These are phyloP conservation scores for Xylariales sp. DNA, from an alignment of 2,329 filamentous ascomycete genomes.

Conservation along the genomic window DNA sequence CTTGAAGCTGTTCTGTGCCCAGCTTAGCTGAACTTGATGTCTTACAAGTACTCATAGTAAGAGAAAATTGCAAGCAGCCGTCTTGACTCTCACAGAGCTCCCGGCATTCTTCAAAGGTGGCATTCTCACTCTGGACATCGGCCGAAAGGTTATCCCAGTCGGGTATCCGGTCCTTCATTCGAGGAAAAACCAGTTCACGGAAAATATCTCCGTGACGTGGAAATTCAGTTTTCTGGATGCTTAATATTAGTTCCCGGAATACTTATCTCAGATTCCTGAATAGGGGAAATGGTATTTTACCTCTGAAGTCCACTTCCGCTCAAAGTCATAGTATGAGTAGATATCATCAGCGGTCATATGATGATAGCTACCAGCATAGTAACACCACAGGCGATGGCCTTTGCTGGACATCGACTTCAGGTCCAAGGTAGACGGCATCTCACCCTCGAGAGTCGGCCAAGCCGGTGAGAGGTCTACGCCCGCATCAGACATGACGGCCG, in stretches of 20 bases:
- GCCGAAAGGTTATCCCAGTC: constrained; percentile 35
- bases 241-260: not conserved
- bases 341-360: constrained; percentile 34
- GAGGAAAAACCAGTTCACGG: constrained; percentile 27
- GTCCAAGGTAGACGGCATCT: constrained; percentile 27
- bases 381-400: constrained; percentile 28
- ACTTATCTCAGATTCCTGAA: not conserved
- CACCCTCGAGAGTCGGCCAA: constrained; percentile 35
- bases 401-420: constrained; percentile 8
- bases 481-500: constrained; percentile 30
- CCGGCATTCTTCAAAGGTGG: constrained; percentile 26
- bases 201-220: constrained; percentile 35
- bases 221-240: constrained; percentile 1
- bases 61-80: constrained; percentile 32
- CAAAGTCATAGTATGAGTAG: constrained; percentile 32
- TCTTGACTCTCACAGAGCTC: constrained; percentile 20
- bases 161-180: constrained; percentile 5
- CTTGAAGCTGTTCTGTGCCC: constrained; percentile 12
- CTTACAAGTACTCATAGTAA: constrained; percentile 23
- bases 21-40: constrained; percentile 13
- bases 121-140: constrained; percentile 14
- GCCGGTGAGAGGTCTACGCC: constrained; percentile 19
- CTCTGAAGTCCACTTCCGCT: constrained; percentile 18
- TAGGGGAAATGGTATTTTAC: constrained; percentile 12
- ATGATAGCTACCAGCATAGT: constrained; percentile 32